A percentile compares a stretch with the other conserved stretches of the same genome.
Evolutionary conservation across 2,329 filamentous ascomycete genomes (phyloP).

Genomic region (Pseudogymnoascus sp.): DNA sequence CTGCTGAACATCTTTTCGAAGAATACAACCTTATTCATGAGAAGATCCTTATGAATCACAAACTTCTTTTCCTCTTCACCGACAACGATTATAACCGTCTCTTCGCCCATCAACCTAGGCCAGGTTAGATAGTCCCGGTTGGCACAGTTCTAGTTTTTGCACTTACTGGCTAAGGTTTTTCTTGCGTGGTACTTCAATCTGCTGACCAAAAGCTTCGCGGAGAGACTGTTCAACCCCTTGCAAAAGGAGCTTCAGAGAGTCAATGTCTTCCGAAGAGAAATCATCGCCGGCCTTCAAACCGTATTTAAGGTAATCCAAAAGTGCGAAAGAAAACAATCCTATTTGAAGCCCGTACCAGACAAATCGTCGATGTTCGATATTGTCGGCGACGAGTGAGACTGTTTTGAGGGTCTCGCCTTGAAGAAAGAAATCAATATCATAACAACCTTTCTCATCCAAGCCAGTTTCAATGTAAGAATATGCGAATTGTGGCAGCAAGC

Average conservation of each 20-base stretch:
- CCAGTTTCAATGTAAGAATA: background rate
- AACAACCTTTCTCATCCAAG: background rate
- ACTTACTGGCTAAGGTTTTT: background rate
- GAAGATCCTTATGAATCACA: conserved; percentile 13
- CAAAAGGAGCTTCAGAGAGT: background rate
- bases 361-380: background rate
- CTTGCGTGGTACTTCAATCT: background rate
- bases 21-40: conserved; percentile 13
- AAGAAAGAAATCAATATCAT: background rate
- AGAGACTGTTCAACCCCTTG: background rate
- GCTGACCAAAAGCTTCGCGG: background rate
- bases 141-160: background rate
- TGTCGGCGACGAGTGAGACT: background rate
- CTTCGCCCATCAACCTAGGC: background rate
- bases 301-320: background rate
- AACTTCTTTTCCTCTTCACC: background rate
- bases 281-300: background rate
- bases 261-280: background rate
- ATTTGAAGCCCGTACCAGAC: background rate
- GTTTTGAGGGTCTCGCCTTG: background rate
- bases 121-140: background rate
- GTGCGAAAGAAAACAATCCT: background rate
- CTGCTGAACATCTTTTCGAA: conserved; percentile 17
- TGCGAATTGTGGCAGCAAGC: background rate
- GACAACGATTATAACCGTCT: background rate